Evolutionary conservation across 495 filamentous ascomycete genomes (phyloP).

Genomic region (Amphirosellinia nigrospora): DNA sequence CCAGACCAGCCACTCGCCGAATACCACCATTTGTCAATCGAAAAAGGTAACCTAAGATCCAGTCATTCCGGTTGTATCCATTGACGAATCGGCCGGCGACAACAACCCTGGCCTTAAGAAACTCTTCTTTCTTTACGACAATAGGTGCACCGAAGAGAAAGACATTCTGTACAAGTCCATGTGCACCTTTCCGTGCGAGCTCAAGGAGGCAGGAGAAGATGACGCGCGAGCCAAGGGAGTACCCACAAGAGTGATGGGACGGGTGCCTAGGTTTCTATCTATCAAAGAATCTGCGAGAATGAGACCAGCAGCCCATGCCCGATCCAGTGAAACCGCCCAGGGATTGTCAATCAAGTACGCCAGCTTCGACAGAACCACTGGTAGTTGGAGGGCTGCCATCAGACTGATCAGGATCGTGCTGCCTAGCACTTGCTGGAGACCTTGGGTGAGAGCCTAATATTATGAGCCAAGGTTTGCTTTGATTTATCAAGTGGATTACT

Average conservation of each 20-base stretch:
- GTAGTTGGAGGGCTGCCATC: constrained; percentile 93
- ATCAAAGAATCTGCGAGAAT: constrained; percentile 95
- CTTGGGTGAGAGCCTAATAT: constrained; percentile 85
- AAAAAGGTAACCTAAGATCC: constrained; percentile 98
- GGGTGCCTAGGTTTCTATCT: constrained; percentile 86
- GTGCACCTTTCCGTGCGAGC: constrained; percentile 84
- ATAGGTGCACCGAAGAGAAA: constrained; percentile 93
- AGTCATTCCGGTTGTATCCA: constrained; percentile 92
- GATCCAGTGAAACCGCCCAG: constrained; percentile 91
- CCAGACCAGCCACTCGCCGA: constrained; percentile 88
- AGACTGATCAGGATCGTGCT: constrained; percentile 85
- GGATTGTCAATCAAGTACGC: constrained; percentile 98
- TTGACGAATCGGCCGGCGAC: constrained; percentile 93
- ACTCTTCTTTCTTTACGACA: constrained; percentile 92
- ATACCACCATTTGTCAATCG: constrained; percentile 93
- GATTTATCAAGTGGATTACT: constrained; percentile 33
- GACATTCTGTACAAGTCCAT: constrained; percentile 91
- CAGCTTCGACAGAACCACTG: constrained; percentile 91
- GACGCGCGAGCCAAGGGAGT: constrained; percentile 88
- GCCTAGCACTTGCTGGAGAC: constrained; percentile 92
- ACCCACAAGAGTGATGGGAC: constrained; percentile 97
- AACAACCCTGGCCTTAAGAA: constrained; percentile 76
- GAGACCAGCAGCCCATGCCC: constrained; percentile 86
- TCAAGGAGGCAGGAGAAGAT: constrained; percentile 94
- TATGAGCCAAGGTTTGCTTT: constrained; percentile 8